phyloP scores from a whole-genome alignment of 805 yeast species.

The Yarrowia osloensis region DNA sequence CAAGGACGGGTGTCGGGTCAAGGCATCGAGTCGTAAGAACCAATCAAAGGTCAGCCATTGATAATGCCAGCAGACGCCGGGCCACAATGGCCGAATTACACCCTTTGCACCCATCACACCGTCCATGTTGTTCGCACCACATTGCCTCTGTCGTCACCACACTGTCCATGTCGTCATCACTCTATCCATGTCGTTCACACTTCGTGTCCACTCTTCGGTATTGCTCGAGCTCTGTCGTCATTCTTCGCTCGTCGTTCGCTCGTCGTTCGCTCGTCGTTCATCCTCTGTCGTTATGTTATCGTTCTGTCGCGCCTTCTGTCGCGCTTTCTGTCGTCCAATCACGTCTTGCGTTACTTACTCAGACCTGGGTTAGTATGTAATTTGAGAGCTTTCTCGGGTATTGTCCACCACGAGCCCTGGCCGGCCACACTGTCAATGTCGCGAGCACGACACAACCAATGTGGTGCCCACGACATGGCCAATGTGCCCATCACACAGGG shows the following conservation, averaged over 20 bases:
- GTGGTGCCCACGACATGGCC: not conserved
- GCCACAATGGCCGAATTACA: no score
- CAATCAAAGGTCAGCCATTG: no score
- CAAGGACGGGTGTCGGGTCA: no score
- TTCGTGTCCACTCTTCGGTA: no score
- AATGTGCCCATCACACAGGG: not conserved
- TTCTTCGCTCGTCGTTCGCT: no score
- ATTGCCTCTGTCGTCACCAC: not conserved
- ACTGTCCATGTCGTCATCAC: not conserved
- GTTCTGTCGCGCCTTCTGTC: no score
- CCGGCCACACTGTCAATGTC: not conserved
- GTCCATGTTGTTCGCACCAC: not conserved
- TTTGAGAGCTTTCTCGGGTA: not conserved
- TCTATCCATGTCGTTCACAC: not conserved
- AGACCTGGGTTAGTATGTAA: slow-evolving; percentile 34
- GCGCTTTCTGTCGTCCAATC: not conserved
- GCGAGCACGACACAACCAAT: not conserved
- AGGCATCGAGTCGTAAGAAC: no score
- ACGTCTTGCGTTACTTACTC: not conserved
- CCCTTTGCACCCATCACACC: not conserved
- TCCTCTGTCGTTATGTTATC: not conserved
- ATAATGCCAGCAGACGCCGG: no score
- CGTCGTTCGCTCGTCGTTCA: not conserved
- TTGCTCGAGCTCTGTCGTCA: no score
- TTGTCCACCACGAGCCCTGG: not conserved